These are phyloP conservation scores for Thalassiosira livingstoniorum DNA, from an alignment of 352 stramenopile species.

Conservation along the genomic window DNA sequence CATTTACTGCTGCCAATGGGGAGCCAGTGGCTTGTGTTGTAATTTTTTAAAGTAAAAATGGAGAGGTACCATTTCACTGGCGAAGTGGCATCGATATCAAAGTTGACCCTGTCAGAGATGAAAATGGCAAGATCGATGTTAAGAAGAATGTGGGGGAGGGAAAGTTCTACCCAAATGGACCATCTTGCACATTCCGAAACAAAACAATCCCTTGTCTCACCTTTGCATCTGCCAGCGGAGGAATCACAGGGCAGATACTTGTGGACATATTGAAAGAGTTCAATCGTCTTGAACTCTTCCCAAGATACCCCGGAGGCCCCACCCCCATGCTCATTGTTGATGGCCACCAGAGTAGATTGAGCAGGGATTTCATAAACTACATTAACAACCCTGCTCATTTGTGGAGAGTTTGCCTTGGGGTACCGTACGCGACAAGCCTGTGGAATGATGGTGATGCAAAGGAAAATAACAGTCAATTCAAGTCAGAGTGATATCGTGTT, in stretches of 20 bases:
- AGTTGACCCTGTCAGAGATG: conserved; percentile 5
- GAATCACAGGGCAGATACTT: conserved; percentile 19
- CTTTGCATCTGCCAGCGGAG: conserved; percentile 19
- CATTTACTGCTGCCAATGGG: conserved; percentile 19
- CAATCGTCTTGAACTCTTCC: not conserved
- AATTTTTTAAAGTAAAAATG: conserved; percentile 22
- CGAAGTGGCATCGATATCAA: conserved; percentile 3
- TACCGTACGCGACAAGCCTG: conserved; percentile 22
- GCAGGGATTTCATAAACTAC: conserved; percentile 20
- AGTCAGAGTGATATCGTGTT: conserved; percentile 18
- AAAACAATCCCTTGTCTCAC: conserved; percentile 14
- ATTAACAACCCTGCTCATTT: conserved; percentile 6
- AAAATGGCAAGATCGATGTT: conserved; percentile 8
- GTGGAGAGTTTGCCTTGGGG: conserved; percentile 32
- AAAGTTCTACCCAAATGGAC: conserved; percentile 20
- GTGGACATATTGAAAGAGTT: conserved; percentile 10
- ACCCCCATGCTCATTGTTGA: conserved; percentile 29
- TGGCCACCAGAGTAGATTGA: conserved; percentile 11
- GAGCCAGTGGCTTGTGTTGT: conserved; percentile 14
- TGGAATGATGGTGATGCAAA: conserved; percentile 28
- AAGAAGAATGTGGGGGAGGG: too few species aligned
- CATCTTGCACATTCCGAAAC: conserved; percentile 1
- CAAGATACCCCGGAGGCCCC: not conserved
- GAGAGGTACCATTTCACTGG: too few species aligned
- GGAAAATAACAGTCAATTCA: conserved; percentile 34